These are phyloP conservation scores for Ceratocystis lukuohia DNA, from an alignment of 2,329 filamentous ascomycete species.

Conservation along the genomic window DNA sequence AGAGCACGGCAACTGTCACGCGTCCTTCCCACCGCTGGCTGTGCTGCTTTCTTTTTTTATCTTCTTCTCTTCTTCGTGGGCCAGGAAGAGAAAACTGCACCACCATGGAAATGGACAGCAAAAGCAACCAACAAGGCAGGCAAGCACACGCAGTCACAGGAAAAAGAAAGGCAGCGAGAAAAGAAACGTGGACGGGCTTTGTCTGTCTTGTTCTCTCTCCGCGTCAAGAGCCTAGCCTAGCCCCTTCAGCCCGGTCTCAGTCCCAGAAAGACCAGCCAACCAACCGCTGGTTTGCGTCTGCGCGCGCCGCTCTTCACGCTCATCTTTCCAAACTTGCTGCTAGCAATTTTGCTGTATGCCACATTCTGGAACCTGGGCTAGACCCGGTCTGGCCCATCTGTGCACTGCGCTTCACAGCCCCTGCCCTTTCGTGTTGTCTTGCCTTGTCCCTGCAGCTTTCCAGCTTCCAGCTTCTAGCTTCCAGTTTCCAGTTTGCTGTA, in stretches of 20 bases:
- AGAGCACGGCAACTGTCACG: not conserved
- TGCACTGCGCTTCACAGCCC: not conserved
- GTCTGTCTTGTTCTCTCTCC: not conserved
- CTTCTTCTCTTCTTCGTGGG: not conserved
- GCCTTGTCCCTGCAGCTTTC: slow-evolving; percentile 4
- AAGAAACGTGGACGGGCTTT: not conserved
- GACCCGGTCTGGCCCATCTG: not conserved
- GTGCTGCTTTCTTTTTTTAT: not conserved
- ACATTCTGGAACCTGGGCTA: slow-evolving; percentile 6
- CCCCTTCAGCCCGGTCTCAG: no score
- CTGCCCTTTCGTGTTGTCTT: not conserved
- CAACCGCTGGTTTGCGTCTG: not conserved
- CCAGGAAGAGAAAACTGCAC: not conserved
- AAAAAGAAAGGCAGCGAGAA: not conserved
- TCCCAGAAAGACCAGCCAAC: not conserved
- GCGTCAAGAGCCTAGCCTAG: no score
- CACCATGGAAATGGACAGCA: not conserved
- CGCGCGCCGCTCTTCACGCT: not conserved
- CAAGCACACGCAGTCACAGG: not conserved
- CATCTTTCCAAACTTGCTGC: not conserved
- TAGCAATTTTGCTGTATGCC: not conserved
- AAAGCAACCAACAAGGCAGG: not conserved
- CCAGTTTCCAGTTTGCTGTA: no score
- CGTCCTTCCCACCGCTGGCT: not conserved
- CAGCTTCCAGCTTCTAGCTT: not conserved